Percentiles rank a stretch among this genome's conserved stretches.
Conservation (phyloP, 257 asterid species). For the Solanum verrucosum region DNA sequence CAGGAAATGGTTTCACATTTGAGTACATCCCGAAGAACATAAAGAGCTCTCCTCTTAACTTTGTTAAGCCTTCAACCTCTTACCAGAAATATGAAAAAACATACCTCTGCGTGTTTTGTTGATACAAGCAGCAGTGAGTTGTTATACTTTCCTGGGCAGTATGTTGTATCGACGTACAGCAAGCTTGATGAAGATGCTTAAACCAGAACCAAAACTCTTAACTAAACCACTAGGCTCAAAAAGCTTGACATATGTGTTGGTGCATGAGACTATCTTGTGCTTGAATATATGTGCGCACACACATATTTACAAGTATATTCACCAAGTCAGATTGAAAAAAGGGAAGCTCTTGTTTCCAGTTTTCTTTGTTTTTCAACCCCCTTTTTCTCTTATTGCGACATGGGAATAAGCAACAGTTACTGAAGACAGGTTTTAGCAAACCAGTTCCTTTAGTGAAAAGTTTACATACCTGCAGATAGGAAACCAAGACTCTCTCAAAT, state of each 20-base stretch:
- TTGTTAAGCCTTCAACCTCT: neutral
- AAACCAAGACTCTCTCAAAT: neutral
- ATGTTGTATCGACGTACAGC: neutral
- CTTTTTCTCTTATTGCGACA: neutral
- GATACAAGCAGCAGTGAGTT: neutral
- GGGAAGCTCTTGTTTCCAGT: neutral
- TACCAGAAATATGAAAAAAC: neutral
- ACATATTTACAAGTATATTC: neutral
- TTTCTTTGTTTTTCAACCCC: neutral
- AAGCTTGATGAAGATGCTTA: neutral
- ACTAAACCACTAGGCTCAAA: neutral
- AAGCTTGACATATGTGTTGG: neutral
- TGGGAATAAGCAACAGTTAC: neutral
- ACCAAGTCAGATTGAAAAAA: neutral
- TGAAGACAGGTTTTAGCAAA: neutral
- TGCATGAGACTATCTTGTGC: neutral
- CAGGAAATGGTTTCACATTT: neutral
- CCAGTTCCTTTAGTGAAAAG: neutral
- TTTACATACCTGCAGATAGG: neutral
- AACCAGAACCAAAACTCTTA: neutral
- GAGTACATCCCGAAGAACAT: neutral
- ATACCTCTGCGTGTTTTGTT: neutral
- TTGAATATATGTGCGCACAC: neutral
- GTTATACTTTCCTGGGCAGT: neutral
- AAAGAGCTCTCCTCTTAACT: neutral